phyloP scores from a whole-genome alignment of 768 basidiomycete species.

The Dentipellis fragilis region DNA sequence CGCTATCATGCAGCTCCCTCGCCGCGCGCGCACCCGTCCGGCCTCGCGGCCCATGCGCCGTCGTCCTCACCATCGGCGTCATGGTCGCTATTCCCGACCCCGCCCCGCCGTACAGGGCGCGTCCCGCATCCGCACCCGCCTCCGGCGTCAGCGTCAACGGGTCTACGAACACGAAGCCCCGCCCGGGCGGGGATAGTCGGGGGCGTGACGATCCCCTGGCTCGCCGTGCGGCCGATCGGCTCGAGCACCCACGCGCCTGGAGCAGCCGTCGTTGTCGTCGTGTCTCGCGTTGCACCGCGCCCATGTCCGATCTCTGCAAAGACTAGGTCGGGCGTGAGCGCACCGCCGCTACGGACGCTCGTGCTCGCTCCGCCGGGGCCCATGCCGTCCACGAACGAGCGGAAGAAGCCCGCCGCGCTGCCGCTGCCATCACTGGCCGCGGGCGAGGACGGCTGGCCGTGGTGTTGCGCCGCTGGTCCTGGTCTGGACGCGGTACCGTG shows the following conservation, averaged over 20 bases:
- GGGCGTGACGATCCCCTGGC: neutral
- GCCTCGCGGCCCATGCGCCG: neutral
- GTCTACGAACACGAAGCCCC: neutral
- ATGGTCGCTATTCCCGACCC: no score
- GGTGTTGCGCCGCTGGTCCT: no score
- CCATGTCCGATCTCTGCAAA: conserved; percentile 74
- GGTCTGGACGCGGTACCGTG: conserved; percentile 19
- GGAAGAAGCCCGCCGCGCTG: conserved; percentile 49
- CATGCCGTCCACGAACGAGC: conserved; percentile 45
- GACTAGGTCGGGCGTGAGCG: conserved; percentile 62
- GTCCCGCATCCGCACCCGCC: neutral
- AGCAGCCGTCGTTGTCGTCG: no score
- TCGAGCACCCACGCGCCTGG: neutral
- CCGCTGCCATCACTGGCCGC: conserved; percentile 50
- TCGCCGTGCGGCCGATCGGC: neutral
- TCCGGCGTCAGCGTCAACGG: neutral
- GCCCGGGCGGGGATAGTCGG: conserved; percentile 5
- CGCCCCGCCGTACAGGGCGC: neutral
- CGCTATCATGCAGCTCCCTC: neutral
- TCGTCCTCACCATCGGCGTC: neutral
- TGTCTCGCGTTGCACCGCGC: no score
- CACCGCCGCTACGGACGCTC: conserved; percentile 28
- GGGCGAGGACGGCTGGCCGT: conserved; percentile 37
- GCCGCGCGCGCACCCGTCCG: neutral
- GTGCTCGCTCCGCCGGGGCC: conserved; percentile 18